Conservation (phyloP, 495 filamentous ascomycete species). For the Trichoderma asperelloides region DNA sequence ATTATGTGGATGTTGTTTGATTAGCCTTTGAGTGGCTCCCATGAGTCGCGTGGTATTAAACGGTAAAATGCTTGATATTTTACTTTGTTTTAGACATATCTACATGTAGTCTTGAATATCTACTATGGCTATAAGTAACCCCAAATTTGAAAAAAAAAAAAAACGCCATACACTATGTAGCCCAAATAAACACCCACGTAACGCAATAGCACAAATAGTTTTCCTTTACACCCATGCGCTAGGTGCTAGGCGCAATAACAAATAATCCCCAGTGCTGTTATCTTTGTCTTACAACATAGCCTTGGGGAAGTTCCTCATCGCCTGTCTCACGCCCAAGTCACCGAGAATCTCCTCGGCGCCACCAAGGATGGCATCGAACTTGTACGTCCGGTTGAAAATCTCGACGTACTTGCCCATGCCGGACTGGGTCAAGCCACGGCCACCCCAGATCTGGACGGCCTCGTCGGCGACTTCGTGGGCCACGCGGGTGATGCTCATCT, state of each 20-base stretch:
- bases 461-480: conserved; percentile 78
- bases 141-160: too few relatives aligned
- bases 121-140: too few relatives aligned
- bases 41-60: not conserved
- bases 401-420: conserved; percentile 79
- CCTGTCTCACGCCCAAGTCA: conserved; percentile 75
- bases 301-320: conserved; percentile 75
- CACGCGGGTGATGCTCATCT: conserved; percentile 65
- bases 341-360: conserved; percentile 78
- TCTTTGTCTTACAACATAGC: conserved; percentile 52
- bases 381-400: conserved; percentile 76
- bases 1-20: not conserved
- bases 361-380: conserved; percentile 82
- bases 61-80: too few relatives aligned
- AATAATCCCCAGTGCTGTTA: too few relatives aligned
- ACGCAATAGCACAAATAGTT: too few relatives aligned
- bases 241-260: too few relatives aligned
- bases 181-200: too few relatives aligned
- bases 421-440: conserved; percentile 67
- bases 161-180: too few relatives aligned
- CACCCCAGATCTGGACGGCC: conserved; percentile 80
- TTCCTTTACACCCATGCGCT: too few relatives aligned
- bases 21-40: not conserved
- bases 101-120: too few relatives aligned
- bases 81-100: too few relatives aligned